These are phyloP conservation scores for Cryptosporidium viatorum DNA, from an alignment of 169 alveolate genomes.

Conservation along the genomic window DNA sequence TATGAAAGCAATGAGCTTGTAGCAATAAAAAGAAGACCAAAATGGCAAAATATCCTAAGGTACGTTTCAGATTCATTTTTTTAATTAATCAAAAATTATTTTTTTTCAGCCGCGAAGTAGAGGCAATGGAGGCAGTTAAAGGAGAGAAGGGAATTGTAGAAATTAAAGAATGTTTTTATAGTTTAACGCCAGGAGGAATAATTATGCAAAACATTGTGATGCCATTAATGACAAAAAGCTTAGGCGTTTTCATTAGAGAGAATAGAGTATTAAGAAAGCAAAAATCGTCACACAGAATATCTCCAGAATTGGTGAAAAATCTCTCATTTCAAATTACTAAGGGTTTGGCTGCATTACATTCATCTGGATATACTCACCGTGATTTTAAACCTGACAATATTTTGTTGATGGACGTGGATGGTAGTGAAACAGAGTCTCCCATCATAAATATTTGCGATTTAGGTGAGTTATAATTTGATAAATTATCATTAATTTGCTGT, in stretches of 20 bases:
- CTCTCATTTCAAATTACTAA: conserved; percentile 48
- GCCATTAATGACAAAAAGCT: conserved; percentile 68
- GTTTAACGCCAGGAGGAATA: conserved; percentile 61
- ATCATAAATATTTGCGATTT: conserved; percentile 48
- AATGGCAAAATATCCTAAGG: conserved; percentile 72
- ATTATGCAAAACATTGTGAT: conserved; percentile 70
- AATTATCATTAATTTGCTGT: neutral
- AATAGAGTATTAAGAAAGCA: conserved; percentile 29
- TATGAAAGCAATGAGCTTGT: conserved; percentile 25
- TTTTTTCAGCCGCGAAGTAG: conserved; percentile 62
- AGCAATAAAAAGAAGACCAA: conserved; percentile 70
- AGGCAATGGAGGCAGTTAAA: conserved; percentile 64
- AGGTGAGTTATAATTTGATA: conserved; percentile 13
- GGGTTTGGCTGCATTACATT: conserved; percentile 44
- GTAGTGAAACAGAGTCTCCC: neutral
- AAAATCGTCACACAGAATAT: conserved; percentile 38
- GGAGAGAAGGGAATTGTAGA: conserved; percentile 22
- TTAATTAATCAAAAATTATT: neutral
- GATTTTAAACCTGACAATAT: conserved; percentile 71
- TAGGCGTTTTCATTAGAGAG: conserved; percentile 55
- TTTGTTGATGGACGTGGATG: conserved; percentile 1
- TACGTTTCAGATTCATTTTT: neutral
- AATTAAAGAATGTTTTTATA: conserved; percentile 52
- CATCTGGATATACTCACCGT: conserved; percentile 68
- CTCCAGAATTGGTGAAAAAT: conserved; percentile 38